Percentiles rank a stretch among this genome's conserved stretches.
phyloP scores from a whole-genome alignment of 2,329 filamentous ascomycete species.

The Penicillium sp. region DNA sequence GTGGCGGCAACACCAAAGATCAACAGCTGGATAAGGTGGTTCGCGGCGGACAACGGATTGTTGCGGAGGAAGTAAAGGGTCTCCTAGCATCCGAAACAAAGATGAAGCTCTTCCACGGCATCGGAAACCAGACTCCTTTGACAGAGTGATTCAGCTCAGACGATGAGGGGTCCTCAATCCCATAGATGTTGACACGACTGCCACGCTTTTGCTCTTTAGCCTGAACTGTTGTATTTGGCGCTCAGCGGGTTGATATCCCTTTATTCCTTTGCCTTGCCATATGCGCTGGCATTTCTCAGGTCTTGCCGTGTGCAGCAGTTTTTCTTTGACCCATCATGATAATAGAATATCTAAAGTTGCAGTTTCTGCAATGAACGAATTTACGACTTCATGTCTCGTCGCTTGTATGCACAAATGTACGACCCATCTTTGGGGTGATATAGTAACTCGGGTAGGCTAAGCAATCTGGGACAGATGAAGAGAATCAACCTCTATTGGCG shows the following conservation, averaged over 20 bases:
- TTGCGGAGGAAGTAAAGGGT: slow-evolving; percentile 46
- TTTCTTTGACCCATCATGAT: background rate
- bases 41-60: slow-evolving; percentile 50
- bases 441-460: background rate
- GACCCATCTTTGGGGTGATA: background rate
- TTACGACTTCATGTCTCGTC: background rate
- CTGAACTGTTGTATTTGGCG: slow-evolving; percentile 8
- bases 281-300: background rate
- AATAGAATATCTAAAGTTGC: slow-evolving; percentile 3
- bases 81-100: slow-evolving; percentile 45
- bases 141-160: slow-evolving; percentile 9
- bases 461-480: background rate
- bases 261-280: background rate
- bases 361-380: slow-evolving; percentile 7
- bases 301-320: background rate
- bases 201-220: slow-evolving; percentile 6
- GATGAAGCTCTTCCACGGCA: slow-evolving; percentile 43
- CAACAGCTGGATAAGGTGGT: slow-evolving; percentile 47
- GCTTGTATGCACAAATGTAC: background rate
- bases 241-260: slow-evolving; percentile 8
- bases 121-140: slow-evolving; percentile 24
- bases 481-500: slow-evolving; percentile 6
- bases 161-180: background rate
- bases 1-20: slow-evolving; percentile 32
- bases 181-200: slow-evolving; percentile 14